Evolutionary conservation across 495 filamentous ascomycete genomes (phyloP).

Genomic region (Podospora didyma): DNA sequence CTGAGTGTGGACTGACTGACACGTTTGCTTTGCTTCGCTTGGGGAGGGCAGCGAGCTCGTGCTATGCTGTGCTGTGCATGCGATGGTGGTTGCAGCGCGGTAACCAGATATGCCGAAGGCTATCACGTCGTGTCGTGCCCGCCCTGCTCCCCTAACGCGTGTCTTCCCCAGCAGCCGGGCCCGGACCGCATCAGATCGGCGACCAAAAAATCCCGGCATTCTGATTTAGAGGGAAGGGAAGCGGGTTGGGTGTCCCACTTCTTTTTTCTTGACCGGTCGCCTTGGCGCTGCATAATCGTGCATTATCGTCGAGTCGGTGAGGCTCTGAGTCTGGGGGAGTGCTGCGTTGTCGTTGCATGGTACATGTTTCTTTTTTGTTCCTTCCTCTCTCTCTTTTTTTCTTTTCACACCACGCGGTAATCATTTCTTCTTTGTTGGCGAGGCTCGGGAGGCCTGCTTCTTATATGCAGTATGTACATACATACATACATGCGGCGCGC

Average conservation of each 20-base stretch:
- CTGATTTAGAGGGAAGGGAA: constrained; percentile 12
- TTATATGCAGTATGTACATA: neutral
- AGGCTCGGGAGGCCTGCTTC: no score
- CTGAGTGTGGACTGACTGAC: constrained; percentile 12
- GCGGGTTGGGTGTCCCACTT: constrained; percentile 16
- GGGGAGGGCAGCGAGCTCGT: constrained; percentile 5
- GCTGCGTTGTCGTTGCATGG: constrained; percentile 30
- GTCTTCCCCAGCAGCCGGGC: constrained; percentile 15
- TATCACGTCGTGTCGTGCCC: neutral
- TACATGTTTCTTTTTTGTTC: neutral
- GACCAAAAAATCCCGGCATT: constrained; percentile 6
- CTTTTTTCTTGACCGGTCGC: constrained; percentile 26
- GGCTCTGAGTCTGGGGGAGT: constrained; percentile 15
- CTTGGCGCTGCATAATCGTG: constrained; percentile 27
- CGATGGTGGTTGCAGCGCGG: no score
- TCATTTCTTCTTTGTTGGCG: neutral
- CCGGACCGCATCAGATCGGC: constrained; percentile 20
- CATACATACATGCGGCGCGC: neutral
- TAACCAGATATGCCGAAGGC: constrained; percentile 1
- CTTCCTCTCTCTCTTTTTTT: neutral
- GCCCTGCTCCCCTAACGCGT: constrained; percentile 8
- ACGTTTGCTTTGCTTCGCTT: no score
- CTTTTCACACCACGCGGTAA: neutral
- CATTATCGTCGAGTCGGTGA: constrained; percentile 29
- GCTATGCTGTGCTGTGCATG: constrained; percentile 3